Percentiles rank a stretch among this genome's conserved stretches.
These are phyloP conservation scores for Candida neerlandica DNA, from an alignment of 1,139 yeast genomes.

Conservation along the genomic window DNA sequence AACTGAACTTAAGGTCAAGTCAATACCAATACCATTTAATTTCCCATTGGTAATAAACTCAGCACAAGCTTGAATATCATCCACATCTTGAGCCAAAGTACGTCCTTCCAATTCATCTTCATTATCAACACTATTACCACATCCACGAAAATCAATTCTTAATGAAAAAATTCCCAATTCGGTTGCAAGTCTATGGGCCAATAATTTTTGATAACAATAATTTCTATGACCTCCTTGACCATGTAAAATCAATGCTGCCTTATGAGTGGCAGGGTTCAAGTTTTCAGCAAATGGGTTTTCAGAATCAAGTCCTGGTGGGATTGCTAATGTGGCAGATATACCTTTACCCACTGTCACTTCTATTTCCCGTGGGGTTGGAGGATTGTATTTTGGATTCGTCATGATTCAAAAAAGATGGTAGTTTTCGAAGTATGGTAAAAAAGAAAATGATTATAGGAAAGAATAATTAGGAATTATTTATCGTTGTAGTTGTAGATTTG, in stretches of 20 bases:
- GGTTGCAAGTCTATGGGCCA: constrained; percentile 64
- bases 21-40: constrained; percentile 38
- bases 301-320: constrained; percentile 37
- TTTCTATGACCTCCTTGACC: constrained; percentile 87
- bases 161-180: constrained; percentile 63
- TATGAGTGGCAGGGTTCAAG: constrained; percentile 40
- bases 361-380: constrained; percentile 32
- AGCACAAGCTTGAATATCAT: constrained; percentile 61
- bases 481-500: constrained; percentile 3
- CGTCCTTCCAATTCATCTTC: constrained; percentile 52
- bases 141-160: constrained; percentile 83
- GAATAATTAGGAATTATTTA: background rate
- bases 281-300: constrained; percentile 28
- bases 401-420: background rate
- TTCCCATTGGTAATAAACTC: constrained; percentile 43
- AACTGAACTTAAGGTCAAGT: constrained; percentile 54
- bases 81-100: constrained; percentile 60
- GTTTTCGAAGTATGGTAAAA: too few species aligned
- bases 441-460: too few species aligned
- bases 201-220: constrained; percentile 67
- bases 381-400: constrained; percentile 12
- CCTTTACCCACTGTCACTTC: constrained; percentile 42
- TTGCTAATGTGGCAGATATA: constrained; percentile 39
- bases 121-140: constrained; percentile 74
- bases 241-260: constrained; percentile 53